Evolutionary conservation across 345 rosid genomes (phyloP), one percentile per base, ranked within the genome.

Genomic region (Populus ilicifolia): DNA sequence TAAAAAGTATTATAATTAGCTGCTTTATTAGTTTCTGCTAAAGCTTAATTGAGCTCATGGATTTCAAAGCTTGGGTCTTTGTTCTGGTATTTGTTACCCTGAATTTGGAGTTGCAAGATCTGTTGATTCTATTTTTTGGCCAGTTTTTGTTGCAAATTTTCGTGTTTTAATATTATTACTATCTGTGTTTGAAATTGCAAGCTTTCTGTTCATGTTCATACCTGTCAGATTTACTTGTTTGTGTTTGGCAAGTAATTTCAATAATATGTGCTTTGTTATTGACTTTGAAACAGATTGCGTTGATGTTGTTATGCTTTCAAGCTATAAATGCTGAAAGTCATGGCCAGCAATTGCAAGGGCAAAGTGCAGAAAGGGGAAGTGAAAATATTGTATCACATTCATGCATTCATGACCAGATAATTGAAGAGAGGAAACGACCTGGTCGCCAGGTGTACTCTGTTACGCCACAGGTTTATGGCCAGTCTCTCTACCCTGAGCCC

Each of bases 321-420:
- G 89, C 83, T 82, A 79, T 80, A 66, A 77, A 79, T 46, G 93
- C 86, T 0, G 85, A 84, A 61, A 67, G 73, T 30, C 80, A 62
- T 69, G 90, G 80, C 59, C 78, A 80, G 65, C 87, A 75, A 18
- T 52, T 71, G 59, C 89, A 72, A 63, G 70, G 83, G 83, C 83
- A 79, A 62, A 87, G 78, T 75, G 52, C 76, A 63, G 90, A 83
- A 67, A 82, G 83, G 75, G 90, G 84, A 80, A 81, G 70, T 73
- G 86, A 83, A 61, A 82, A 80, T 39, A 72, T 93, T 67, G 78
- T 78, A 21, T 86, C 97, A 20, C 99, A 96, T 84, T 96, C 99
- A 13, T 96, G 99, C 54, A 96, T 96, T 46, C 99, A 96, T 81
- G 99, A 90, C 82, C 90, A 92, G 84, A 96, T 96, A 81, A 84